Conservation (phyloP, 1,284 basidiomycete genomes). For the Cutaneotrichosporon cyanovorans region DNA sequence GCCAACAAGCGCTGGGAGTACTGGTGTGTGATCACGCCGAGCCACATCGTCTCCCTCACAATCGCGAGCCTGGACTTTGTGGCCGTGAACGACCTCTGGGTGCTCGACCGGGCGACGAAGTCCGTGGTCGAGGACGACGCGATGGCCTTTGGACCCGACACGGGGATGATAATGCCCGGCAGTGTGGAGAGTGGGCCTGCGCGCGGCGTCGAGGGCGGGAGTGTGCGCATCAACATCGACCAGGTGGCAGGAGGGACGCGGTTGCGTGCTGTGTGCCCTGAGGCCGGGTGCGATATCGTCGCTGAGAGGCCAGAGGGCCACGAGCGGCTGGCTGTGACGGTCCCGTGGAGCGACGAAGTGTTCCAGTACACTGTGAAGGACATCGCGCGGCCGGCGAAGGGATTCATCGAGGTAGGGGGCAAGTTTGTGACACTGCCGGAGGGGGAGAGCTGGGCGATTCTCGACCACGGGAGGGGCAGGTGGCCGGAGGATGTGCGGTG, state of each 20-base stretch:
- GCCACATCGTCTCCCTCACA: constrained; percentile 6
- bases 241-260: constrained; percentile 8
- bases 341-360: constrained; percentile 11
- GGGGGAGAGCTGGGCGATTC: constrained; percentile 13
- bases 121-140: neutral
- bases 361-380: constrained; percentile 19
- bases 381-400: constrained; percentile 9
- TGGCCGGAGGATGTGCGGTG: constrained; percentile 10
- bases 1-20: constrained; percentile 17
- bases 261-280: constrained; percentile 3
- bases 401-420: constrained; percentile 2
- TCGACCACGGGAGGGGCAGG: constrained; percentile 12
- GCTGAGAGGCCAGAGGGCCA: constrained; percentile 7
- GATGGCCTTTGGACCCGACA: too few species aligned
- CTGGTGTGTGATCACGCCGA: constrained; percentile 13
- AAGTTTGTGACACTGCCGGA: neutral
- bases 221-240: constrained; percentile 5
- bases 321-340: constrained; percentile 14
- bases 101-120: constrained; percentile 4
- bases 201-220: neutral
- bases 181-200: constrained; percentile 8
- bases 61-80: constrained; percentile 9
- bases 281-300: constrained; percentile 7
- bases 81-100: constrained; percentile 1
- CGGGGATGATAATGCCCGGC: neutral